Conservation (phyloP, 1,284 basidiomycete species). For the Malassezia equina region DNA sequence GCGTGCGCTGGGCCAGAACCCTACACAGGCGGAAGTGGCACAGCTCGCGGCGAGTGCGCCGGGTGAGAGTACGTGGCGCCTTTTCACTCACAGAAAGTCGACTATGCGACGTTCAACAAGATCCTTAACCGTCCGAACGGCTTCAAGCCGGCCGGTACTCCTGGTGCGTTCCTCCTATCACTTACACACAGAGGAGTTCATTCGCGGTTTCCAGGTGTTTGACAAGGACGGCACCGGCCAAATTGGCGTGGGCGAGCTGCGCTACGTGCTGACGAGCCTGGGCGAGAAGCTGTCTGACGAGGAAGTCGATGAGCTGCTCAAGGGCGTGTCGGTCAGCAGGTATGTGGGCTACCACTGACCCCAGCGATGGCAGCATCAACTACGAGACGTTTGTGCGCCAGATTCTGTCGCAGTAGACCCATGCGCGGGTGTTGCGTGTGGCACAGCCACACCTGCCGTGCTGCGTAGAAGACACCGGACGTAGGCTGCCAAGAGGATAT, state of each 20-base stretch:
- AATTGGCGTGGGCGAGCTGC: slow-evolving; percentile 80
- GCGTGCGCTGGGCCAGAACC: slow-evolving; percentile 90
- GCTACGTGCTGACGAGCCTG: slow-evolving; percentile 88
- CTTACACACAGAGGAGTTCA: slow-evolving; percentile 72
- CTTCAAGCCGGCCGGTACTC: slow-evolving; percentile 65
- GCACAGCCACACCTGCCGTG: background rate
- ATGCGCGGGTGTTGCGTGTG: too few relatives aligned
- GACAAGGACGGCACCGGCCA: slow-evolving; percentile 96
- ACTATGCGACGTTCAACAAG: slow-evolving; percentile 60
- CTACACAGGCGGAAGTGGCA: slow-evolving; percentile 87
- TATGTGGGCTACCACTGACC: slow-evolving; percentile 51
- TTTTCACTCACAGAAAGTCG: slow-evolving; percentile 50
- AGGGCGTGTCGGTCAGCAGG: slow-evolving; percentile 79
- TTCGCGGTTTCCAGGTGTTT: slow-evolving; percentile 97
- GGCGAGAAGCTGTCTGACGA: slow-evolving; percentile 97
- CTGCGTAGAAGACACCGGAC: too few relatives aligned
- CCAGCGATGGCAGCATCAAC: slow-evolving; percentile 88
- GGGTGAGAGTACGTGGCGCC: slow-evolving; percentile 53
- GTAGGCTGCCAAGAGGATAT: background rate
- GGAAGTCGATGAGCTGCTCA: slow-evolving; percentile 93
- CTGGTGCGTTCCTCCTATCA: slow-evolving; percentile 13
- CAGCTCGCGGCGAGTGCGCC: slow-evolving; percentile 67
- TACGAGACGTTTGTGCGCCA: slow-evolving; percentile 91
- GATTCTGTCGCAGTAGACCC: slow-evolving; percentile 56
- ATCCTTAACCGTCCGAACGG: slow-evolving; percentile 91